These are phyloP conservation scores for Cladosporium sp. DNA, from an alignment of 2,329 filamentous ascomycete species.

Conservation along the genomic window DNA sequence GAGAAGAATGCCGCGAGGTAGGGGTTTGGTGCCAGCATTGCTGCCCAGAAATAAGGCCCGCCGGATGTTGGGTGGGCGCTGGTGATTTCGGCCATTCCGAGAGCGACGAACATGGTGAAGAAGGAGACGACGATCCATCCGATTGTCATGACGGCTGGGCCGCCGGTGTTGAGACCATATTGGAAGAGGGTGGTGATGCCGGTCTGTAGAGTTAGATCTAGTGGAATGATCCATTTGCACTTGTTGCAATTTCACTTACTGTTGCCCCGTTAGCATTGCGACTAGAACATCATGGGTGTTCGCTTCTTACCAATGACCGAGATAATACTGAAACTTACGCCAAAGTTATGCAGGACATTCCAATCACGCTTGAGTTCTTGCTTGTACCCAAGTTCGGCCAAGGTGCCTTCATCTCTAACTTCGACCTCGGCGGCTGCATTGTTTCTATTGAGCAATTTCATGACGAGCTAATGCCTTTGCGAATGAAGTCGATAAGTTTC, in stretches of 20 bases:
- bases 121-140: conserved; percentile 54
- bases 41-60: conserved; percentile 58
- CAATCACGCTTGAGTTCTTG: conserved; percentile 56
- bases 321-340: conserved; percentile 59
- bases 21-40: conserved; percentile 49
- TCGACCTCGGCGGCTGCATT: not conserved
- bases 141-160: conserved; percentile 51
- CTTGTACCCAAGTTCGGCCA: conserved; percentile 52
- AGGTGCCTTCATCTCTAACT: not conserved
- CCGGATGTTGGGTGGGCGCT: conserved; percentile 55
- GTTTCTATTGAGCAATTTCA: not conserved
- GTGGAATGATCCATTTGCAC: too few species aligned
- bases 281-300: too few species aligned
- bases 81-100: conserved; percentile 56
- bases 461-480: too few species aligned
- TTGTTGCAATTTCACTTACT: too few species aligned
- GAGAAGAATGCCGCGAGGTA: conserved; percentile 40
- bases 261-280: too few species aligned
- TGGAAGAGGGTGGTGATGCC: conserved; percentile 55
- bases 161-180: conserved; percentile 52
- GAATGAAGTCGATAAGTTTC: too few species aligned
- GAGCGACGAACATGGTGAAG: conserved; percentile 52
- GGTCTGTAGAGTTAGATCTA: conserved; percentile 28
- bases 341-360: conserved; percentile 53
- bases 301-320: conserved; percentile 42